Conservation (phyloP, 306 rosid species). For the Parietaria judaica region DNA sequence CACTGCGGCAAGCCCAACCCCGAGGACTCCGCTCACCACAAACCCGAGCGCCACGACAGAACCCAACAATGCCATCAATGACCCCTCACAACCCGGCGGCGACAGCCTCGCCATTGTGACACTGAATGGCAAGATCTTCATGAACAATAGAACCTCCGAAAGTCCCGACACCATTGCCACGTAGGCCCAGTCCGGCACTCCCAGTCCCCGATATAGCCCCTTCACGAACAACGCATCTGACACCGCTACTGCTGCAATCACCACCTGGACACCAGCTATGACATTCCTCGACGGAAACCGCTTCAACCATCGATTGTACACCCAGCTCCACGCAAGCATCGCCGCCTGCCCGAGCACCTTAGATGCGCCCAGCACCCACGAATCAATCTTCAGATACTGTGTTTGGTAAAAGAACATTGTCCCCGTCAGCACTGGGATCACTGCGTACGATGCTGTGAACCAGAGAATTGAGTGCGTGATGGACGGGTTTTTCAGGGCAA, state of each 20-base stretch:
- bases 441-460: slow-evolving; percentile 82
- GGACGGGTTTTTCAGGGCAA: slow-evolving; percentile 56
- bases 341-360: slow-evolving; percentile 88
- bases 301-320: slow-evolving; percentile 54
- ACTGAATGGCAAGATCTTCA: slow-evolving; percentile 78
- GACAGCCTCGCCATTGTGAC: slow-evolving; percentile 62
- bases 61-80: slow-evolving; percentile 87
- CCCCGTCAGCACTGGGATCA: slow-evolving; percentile 73
- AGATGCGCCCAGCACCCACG: slow-evolving; percentile 65
- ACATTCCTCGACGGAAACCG: slow-evolving; percentile 56
- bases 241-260: slow-evolving; percentile 62
- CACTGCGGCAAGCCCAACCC: slow-evolving; percentile 65
- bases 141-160: slow-evolving; percentile 59
- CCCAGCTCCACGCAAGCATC: slow-evolving; percentile 70
- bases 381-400: slow-evolving; percentile 50
- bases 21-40: slow-evolving; percentile 78
- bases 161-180: slow-evolving; percentile 73
- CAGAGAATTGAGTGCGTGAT: slow-evolving; percentile 58
- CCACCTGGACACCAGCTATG: slow-evolving; percentile 55
- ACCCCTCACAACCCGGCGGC: slow-evolving; percentile 90
- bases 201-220: slow-evolving; percentile 58
- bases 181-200: slow-evolving; percentile 55
- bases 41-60: slow-evolving; percentile 65
- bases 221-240: slow-evolving; percentile 74
- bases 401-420: slow-evolving; percentile 97